These are phyloP conservation scores for Kuraishia ogatae DNA, from an alignment of 805 yeast species.

Conservation along the genomic window DNA sequence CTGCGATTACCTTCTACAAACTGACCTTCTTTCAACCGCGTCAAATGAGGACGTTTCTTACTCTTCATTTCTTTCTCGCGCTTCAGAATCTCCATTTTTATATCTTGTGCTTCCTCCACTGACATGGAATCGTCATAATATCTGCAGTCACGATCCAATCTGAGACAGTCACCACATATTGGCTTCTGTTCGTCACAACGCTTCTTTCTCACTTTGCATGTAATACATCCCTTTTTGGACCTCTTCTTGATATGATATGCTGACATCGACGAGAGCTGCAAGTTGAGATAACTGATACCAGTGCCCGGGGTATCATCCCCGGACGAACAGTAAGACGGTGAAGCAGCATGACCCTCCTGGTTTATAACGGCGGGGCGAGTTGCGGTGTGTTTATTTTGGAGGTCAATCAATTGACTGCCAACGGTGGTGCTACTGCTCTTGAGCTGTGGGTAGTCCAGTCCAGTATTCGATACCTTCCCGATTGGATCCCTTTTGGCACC, in stretches of 20 bases:
- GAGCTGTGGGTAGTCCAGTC: background rate
- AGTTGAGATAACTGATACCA: background rate
- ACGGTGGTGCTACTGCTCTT: background rate
- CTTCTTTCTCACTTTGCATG: constrained; percentile 60
- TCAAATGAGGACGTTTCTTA: no score
- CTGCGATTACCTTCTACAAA: background rate
- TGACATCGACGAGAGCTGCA: background rate
- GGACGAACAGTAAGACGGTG: background rate
- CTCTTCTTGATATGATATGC: background rate
- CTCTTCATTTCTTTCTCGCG: constrained; percentile 33
- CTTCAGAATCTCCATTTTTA: constrained; percentile 27
- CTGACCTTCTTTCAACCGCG: background rate
- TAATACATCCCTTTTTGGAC: constrained; percentile 48
- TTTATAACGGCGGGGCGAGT: no score
- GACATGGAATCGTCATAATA: constrained; percentile 40
- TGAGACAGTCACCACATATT: constrained; percentile 37
- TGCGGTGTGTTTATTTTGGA: background rate
- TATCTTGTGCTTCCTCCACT: constrained; percentile 23
- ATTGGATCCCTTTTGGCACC: background rate
- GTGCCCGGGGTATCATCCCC: background rate
- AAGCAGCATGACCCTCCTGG: background rate
- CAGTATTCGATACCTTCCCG: background rate
- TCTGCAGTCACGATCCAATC: constrained; percentile 37
- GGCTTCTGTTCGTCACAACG: constrained; percentile 46
- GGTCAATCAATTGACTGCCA: background rate